phyloP scores from a whole-genome alignment of 768 basidiomycete species.

The Tephrocybe rancida region DNA sequence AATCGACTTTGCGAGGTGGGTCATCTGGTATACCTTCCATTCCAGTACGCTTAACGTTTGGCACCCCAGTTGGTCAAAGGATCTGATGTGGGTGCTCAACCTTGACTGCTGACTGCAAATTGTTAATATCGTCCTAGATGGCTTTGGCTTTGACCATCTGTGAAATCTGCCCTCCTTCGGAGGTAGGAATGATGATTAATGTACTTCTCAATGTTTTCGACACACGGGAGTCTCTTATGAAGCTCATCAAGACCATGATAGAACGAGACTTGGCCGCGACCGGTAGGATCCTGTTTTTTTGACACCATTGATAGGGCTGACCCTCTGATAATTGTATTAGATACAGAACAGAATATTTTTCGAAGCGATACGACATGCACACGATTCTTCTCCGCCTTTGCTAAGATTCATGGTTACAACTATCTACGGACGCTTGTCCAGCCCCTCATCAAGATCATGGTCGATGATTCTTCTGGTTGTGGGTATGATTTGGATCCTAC shows the following conservation, averaged over 20 bases:
- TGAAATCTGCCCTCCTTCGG: conserved; percentile 77
- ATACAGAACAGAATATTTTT: conserved; percentile 81
- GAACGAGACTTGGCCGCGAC: conserved; percentile 82
- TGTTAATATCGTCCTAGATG: conserved; percentile 47
- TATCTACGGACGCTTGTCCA: conserved; percentile 82
- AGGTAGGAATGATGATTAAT: conserved; percentile 84
- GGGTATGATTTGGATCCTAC: conserved; percentile 80
- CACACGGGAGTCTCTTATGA: conserved; percentile 69
- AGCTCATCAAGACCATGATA: conserved; percentile 80
- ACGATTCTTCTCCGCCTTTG: conserved; percentile 85
- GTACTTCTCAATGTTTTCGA: conserved; percentile 89
- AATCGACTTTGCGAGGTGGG: conserved; percentile 63
- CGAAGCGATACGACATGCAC: conserved; percentile 87
- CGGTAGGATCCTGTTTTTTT: conserved; percentile 41
- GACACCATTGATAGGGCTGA: not conserved
- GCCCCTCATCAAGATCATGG: conserved; percentile 78
- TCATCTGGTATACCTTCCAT: not conserved
- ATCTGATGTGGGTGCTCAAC: conserved; percentile 56
- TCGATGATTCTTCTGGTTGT: conserved; percentile 68
- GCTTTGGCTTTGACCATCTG: conserved; percentile 83
- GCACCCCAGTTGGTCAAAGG: conserved; percentile 65
- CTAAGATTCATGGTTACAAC: conserved; percentile 87
- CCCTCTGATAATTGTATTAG: conserved; percentile 43
- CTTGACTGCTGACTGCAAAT: not conserved
- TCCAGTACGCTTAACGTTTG: not conserved